These are phyloP conservation scores for Pisolithus albus DNA, from an alignment of 768 basidiomycete species.

Conservation along the genomic window DNA sequence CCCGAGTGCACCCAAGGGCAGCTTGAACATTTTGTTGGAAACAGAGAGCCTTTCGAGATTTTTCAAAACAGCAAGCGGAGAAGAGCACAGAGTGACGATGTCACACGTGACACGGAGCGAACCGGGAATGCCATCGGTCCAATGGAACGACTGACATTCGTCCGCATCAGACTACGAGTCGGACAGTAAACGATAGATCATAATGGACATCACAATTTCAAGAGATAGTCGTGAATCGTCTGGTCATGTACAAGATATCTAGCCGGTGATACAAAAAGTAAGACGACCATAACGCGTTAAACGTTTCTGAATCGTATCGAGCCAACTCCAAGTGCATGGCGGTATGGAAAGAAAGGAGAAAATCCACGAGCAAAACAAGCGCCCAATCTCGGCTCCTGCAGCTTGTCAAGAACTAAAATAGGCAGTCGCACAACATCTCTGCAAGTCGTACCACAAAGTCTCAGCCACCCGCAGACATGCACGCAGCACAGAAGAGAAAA, in stretches of 20 bases:
- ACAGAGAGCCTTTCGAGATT: constrained; percentile 29
- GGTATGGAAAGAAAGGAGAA: background rate
- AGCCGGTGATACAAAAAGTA: constrained; percentile 15
- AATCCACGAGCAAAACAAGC: background rate
- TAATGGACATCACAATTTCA: background rate
- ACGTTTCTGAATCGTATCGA: constrained; percentile 13
- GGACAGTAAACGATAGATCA: constrained; percentile 8
- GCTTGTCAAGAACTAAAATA: constrained; percentile 37
- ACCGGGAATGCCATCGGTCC: constrained; percentile 31
- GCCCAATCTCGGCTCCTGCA: background rate
- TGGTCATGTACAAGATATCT: constrained; percentile 6
- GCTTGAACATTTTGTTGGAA: constrained; percentile 76
- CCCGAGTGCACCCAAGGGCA: constrained; percentile 67
- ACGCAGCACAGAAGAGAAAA: constrained; percentile 3
- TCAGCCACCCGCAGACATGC: constrained; percentile 17
- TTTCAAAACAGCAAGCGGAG: constrained; percentile 34
- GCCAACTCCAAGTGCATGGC: constrained; percentile 4
- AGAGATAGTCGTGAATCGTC: background rate
- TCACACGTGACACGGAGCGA: constrained; percentile 48
- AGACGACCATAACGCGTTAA: background rate
- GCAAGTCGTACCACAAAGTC: background rate
- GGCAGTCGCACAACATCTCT: constrained; percentile 69
- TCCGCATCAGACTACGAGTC: background rate
- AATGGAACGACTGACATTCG: no score
- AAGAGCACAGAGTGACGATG: constrained; percentile 26